Percentiles rank a stretch among this genome's conserved stretches.
phyloP scores from a whole-genome alignment of 1,284 basidiomycete species.

The Ceratobasidium sp. region DNA sequence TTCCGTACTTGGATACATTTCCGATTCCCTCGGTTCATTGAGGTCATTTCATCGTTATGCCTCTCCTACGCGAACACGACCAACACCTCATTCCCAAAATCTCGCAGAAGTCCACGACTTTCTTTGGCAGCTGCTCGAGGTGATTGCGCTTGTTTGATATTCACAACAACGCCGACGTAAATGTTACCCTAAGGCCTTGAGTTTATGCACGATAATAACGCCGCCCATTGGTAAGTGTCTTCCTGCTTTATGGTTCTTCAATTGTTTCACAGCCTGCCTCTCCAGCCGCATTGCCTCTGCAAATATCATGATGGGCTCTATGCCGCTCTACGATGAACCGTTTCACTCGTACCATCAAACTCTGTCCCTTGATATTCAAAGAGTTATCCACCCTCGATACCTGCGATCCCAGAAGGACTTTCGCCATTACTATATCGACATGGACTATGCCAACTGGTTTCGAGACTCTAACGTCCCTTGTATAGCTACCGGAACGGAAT shows the following conservation, averaged over 20 bases:
- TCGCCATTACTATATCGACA: neutral
- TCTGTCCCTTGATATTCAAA: neutral
- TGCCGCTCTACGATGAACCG: neutral
- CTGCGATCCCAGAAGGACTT: neutral
- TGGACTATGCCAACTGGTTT: neutral
- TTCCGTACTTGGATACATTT: constrained; percentile 3
- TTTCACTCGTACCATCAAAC: neutral
- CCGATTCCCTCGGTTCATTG: constrained; percentile 9
- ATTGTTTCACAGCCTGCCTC: no score
- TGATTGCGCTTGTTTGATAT: neutral
- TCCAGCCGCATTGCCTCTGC: constrained; percentile 1
- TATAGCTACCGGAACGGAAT: neutral
- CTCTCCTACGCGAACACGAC: constrained; percentile 17
- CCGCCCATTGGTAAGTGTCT: neutral
- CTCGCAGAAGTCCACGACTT: constrained; percentile 27
- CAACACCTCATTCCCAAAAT: constrained; percentile 8
- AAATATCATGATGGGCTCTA: neutral
- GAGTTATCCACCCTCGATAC: neutral
- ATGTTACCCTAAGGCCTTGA: neutral
- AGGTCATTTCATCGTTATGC: constrained; percentile 19
- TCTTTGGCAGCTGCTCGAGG: constrained; percentile 29
- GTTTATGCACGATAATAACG: neutral
- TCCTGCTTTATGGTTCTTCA: neutral
- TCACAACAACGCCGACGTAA: neutral
- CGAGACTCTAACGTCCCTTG: neutral